phyloP scores from a whole-genome alignment of 768 basidiomycete species.

The Kwoniella dejecticola region DNA sequence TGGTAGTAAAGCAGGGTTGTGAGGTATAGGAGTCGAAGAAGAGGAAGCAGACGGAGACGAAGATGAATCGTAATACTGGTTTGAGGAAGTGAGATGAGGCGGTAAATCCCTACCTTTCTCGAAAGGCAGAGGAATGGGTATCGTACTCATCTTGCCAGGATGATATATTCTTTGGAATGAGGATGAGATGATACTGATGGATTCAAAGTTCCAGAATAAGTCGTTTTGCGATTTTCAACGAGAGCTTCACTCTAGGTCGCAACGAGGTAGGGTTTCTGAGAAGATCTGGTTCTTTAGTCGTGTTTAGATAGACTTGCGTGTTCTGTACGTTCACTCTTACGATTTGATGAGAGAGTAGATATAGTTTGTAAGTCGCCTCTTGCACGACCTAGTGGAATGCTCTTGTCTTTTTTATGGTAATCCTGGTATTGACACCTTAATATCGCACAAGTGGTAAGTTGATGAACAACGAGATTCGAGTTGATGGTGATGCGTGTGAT shows the following conservation, averaged over 20 bases:
- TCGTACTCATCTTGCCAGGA: slow-evolving; percentile 10
- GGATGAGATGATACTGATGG: not conserved
- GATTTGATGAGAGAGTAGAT: not conserved
- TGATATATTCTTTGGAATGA: not conserved
- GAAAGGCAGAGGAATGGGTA: slow-evolving; percentile 18
- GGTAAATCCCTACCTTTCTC: slow-evolving; percentile 15
- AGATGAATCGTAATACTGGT: slow-evolving; percentile 1
- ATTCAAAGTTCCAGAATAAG: not conserved
- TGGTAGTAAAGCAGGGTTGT: not conserved
- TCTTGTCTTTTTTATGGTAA: not conserved
- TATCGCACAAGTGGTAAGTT: not conserved
- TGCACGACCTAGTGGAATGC: not conserved
- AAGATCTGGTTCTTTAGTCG: not conserved
- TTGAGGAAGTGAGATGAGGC: slow-evolving; percentile 10
- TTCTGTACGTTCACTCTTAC: not conserved
- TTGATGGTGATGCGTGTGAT: not conserved
- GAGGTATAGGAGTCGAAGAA: slow-evolving; percentile 11
- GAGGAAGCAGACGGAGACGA: slow-evolving; percentile 17
- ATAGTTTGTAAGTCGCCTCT: not conserved
- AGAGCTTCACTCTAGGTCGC: not conserved
- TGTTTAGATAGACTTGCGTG: not conserved
- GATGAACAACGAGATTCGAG: not conserved
- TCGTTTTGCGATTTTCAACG: not conserved
- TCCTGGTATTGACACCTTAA: not conserved
- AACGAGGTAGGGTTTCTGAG: slow-evolving; percentile 8